Evolutionary conservation across 2,329 filamentous ascomycete genomes (phyloP), one percentile per base, ranked within the genome.

Genomic region (Fusarium sarcochroum): DNA sequence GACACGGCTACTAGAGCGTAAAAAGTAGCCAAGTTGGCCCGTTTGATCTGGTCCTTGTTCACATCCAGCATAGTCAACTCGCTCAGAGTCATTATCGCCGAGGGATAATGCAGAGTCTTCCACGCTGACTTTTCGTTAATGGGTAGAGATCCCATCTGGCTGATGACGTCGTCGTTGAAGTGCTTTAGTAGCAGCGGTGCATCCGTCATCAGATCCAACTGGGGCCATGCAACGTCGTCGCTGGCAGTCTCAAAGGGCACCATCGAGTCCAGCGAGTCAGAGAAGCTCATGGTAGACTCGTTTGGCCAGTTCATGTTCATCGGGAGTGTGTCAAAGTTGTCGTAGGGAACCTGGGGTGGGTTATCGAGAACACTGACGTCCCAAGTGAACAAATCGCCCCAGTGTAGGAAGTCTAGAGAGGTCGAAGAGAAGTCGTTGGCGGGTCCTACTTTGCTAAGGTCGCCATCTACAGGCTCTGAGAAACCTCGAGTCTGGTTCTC

Each of bases 61-160:
- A 63, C 45, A 4, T 68, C 69, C 3, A 72, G 8, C 20, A 72
- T 66, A 0, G 69, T 72, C 25, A 72, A 40, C 11, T 72, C 69
- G 15, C 69, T 72, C 4, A 72, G 13, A 0, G 69, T 72, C 66
- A 72, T 70, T 18, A 70, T 51, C 1, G 69, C 69, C 0, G 66
- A 71, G 0, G 69, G 69, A n/a, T 70, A 65, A 6, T 72, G 67
- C 0, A 72, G 51, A 2, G 64, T 72, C 6, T 44, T 68, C 69
- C 69, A 72, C 2, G 69, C 66, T 2, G 69, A 72, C 6, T 72
- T 72, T 20, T 72, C 69, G 11, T 70, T 71, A 9, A 72, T 72
- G 1, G 69, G 69, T 1, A 72, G 38, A 11, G 69, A 72, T 1
- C 69, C 69, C 69, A 72, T 72, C 7, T 72, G 69, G 10, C 51